Evolutionary conservation across 768 basidiomycete species (phyloP).

Genomic region (Rhodotorula babjevae): DNA sequence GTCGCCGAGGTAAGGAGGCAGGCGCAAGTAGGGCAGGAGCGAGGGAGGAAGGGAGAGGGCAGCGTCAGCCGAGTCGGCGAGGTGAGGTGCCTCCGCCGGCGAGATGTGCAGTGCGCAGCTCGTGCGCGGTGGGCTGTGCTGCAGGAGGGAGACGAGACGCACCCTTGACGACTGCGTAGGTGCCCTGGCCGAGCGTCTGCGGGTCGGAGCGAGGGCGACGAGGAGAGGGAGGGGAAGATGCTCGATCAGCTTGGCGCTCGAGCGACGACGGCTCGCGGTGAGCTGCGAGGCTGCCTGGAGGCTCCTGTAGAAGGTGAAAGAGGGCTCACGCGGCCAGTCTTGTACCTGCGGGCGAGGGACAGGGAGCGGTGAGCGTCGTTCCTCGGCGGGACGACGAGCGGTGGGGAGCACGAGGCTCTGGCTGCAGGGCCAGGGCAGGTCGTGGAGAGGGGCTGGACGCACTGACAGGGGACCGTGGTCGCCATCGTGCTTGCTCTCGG

Average conservation of each 20-base stretch:
- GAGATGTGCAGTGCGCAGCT: no score
- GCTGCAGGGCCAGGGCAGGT: neutral
- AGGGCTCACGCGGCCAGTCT: slow-evolving; percentile 27
- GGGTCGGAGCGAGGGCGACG: neutral
- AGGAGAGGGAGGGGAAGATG: neutral
- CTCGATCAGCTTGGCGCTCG: neutral
- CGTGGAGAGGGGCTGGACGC: neutral
- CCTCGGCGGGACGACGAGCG: no score
- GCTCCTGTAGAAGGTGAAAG: neutral
- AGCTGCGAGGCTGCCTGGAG: no score
- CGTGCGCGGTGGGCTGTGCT: neutral
- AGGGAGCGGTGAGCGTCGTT: neutral
- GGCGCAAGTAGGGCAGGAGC: no score
- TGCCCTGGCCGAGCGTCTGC: slow-evolving; percentile 39
- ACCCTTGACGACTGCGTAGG: slow-evolving; percentile 41
- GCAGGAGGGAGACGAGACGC: neutral
- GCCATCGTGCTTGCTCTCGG: slow-evolving; percentile 3
- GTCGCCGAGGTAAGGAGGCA: no score
- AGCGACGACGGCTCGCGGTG: neutral
- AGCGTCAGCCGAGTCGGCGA: neutral
- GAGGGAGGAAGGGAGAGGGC: neutral
- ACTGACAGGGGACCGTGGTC: slow-evolving; percentile 29
- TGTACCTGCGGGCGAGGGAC: slow-evolving; percentile 12
- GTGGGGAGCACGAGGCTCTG: neutral
- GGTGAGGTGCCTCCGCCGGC: neutral